These are phyloP conservation scores for Dictyostelium intermedium DNA, from an alignment of 78 protist species.

Conservation along the genomic window DNA sequence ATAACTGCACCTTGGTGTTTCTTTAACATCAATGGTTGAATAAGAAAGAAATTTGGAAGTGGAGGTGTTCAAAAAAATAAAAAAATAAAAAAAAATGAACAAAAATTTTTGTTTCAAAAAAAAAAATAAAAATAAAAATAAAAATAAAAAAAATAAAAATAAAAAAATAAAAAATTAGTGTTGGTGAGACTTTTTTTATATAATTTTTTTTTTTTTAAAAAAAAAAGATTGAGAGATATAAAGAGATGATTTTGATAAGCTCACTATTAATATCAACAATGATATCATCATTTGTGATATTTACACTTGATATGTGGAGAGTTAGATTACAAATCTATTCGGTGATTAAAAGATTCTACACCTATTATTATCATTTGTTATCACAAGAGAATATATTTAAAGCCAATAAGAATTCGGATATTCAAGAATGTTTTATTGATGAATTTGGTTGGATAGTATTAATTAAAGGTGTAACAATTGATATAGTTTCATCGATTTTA, in stretches of 20 bases:
- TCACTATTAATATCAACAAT: slow-evolving; percentile 2
- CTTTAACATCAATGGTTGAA: no score
- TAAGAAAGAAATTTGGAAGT: no score
- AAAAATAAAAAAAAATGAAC: no score
- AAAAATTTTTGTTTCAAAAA: no score
- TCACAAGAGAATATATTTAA: neutral
- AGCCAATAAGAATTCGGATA: neutral
- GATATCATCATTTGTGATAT: slow-evolving; percentile 2
- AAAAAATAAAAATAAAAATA: no score
- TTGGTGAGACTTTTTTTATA: no score
- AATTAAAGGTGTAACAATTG: slow-evolving; percentile 12
- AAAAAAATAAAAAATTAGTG: no score
- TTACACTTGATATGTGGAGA: slow-evolving; percentile 48
- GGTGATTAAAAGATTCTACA: slow-evolving; percentile 29
- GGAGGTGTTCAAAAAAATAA: no score
- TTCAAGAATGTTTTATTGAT: slow-evolving; percentile 68
- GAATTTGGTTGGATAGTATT: slow-evolving; percentile 74
- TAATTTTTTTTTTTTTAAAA: no score
- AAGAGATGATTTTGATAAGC: neutral
- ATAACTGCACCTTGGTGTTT: no score
- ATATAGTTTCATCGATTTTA: neutral
- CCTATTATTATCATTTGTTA: slow-evolving; percentile 8
- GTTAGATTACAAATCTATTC: slow-evolving; percentile 43
- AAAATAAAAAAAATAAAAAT: no score
- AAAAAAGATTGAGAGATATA: no score